Base-by-base conservation (phyloP, 257 asterid species). In the Fraxinus pennsylvanica region DNA sequence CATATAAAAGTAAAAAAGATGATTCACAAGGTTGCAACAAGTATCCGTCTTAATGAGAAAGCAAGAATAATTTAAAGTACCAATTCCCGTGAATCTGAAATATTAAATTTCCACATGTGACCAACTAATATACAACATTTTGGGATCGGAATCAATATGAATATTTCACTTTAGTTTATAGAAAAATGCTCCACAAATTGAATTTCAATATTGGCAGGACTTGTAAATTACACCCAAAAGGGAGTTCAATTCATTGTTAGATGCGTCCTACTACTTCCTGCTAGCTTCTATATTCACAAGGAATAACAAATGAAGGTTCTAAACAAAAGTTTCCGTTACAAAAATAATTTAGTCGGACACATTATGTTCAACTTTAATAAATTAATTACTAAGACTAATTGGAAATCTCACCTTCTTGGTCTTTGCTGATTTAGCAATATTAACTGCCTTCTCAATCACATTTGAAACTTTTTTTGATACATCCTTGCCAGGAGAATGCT, bases 371-470 rank as follows among this genome's bases (percentile, higher is more conserved):
- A 9, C 35, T 61, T 25, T 19, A 8, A 5, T 41, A 65, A 77
- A 67, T 39, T 41, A 77, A 71, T 41, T 68, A 59, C 32, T 45
- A 10, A 76, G 74, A 41, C 50, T 59, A 66, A 38, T 38, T 50
- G 22, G 67, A 77, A 73, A 83, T 29, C 79, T 81, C 83, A 93
- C 98, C 91, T 93, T 89, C 87, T 93, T 93, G 74, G 82, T 76
- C 87, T 96, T 96, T 72, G 94, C 89, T 67, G 97, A 92, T 84
- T 94, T 92, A 67, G 98, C 98, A 77, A 88, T 87, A 77, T 88
- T 88, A 74, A 96, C 96, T 30, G 97, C 96, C 87, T 93, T 96
- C 71, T 93, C 99, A 72, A 96, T 96, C 74, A 79, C 97, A 74
- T 86, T 91, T n/a, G 98, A 92, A 71, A 96, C 94, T 85, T 90